Evolutionary conservation across 164 flowering plant genomes (phyloP), one percentile per base, ranked within the genome.

Genomic region (Stephania yunnanensis): DNA sequence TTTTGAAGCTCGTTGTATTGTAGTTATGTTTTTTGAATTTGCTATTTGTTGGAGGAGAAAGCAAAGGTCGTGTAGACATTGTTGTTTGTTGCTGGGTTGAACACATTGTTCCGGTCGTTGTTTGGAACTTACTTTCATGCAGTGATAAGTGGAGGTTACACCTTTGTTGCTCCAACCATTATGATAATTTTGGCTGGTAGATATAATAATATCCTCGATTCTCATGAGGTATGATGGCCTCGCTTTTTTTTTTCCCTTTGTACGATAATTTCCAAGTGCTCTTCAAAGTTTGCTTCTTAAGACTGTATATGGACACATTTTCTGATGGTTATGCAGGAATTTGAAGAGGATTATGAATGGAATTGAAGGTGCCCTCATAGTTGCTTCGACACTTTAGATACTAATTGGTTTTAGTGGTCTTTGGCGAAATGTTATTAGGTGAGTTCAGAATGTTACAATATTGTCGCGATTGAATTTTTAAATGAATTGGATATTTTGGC

Each of bases 361-460:
- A 67, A 89, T 87, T 68, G 98, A 96, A 72, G 99, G 99, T 70
- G 85, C 98, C 25, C 82, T 92, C 31, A 91, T 96, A 75, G 88
- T 90, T 73, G 97, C 99, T 75, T 96, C 99, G 71, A 85, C 89
- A 73, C 88, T 96, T 84, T 98, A 94, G 83, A 96, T 96, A 73
- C 87, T 96, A 73, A 80, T 96, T 15, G 99, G 99, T 10, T 94
- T 96, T 84, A 96, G 98, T 84, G 99, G 99, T 30, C 97, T 96
- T 58, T 96, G 98, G 99, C 93, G 97, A 63, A 92, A 89, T 81
- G 91, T 94, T 75, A 82, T 93, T 68, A 92, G 98, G 99, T 95
- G 66, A n/a, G n/a, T n/a, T n/a, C n/a, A n/a, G n/a, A n/a, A n/a
- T n/a, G n/a, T n/a, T n/a, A n/a, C n/a, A n/a, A n/a, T n/a, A n/a